Evolutionary conservation across 176 grass and related monocot genomes (phyloP), one percentile per base, ranked within the genome.

Genomic region (Puya raimondii): DNA sequence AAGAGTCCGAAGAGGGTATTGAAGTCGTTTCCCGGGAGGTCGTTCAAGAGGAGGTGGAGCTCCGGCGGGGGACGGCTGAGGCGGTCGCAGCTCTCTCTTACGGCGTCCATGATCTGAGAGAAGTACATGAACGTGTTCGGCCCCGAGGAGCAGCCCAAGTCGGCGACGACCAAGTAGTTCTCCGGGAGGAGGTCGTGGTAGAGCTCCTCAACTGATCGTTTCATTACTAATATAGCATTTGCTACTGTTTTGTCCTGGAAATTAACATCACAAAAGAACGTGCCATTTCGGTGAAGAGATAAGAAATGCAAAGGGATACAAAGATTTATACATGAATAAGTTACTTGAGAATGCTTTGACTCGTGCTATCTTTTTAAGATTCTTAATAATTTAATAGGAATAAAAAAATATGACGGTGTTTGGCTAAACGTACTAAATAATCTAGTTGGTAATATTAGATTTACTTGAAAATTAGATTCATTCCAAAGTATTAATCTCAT

Each of bases 141-240:
- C 14, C 73, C 73, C 11, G 73, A 64, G 2, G 73, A 66, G 21
- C 63, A 76, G 17, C 73, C 73, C 42, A 76, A 52, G 47, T 76
- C 63, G 11, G 73, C 61, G 66, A 65, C 14, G 5, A 66, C 63
- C 16, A 76, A 17, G 23, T 8, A 74, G 1, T 51, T 76, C 56
- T 65, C 47, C 12, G 29, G 23, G 48, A 48, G 63, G 56, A 76
- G 21, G 4, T n/a, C 9, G 64, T 29, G 50, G 15, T 23, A 26
- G 23, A 67, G 63, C 14, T 58, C 22, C 10, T 20, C 20, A 14
- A 76, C 10, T 1, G 9, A 18, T 61, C 4, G 56, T 20, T 61
- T 61, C 56, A 61, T 20, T 18, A 11, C 0, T 61, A n/a, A 22
- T 20, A 18, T 61, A 9, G 16, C 29, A 4, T 50, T 50, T 51